Conservation (phyloP, 331 rosid species). For the Quercus lobata region DNA sequence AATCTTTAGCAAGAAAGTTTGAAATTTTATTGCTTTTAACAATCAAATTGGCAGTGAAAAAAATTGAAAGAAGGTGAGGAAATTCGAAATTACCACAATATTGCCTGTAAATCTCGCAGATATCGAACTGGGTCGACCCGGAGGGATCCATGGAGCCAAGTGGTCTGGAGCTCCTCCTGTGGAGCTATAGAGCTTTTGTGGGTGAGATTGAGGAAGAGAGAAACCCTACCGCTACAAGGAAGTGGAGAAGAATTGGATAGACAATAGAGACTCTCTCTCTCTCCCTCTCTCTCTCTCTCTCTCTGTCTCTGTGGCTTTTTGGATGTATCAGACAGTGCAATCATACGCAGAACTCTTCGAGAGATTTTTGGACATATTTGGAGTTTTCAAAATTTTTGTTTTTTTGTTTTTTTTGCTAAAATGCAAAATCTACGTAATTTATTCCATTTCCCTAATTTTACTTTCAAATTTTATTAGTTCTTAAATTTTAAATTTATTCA, state of each 20-base stretch:
- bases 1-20: neutral
- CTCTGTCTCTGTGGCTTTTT: too few relatives aligned
- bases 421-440: too few relatives aligned
- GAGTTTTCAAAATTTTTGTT: too few relatives aligned
- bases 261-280: neutral
- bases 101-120: constrained; percentile 63
- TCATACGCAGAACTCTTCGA: too few relatives aligned
- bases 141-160: constrained; percentile 49
- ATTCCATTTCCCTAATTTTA: too few relatives aligned
- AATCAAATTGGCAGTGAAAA: neutral
- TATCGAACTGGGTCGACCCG: constrained; percentile 41
- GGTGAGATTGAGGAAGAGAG: neutral
- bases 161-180: constrained; percentile 18
- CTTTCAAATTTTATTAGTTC: too few relatives aligned
- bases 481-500: too few relatives aligned
- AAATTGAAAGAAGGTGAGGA: neutral
- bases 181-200: constrained; percentile 20
- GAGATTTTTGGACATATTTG: too few relatives aligned
- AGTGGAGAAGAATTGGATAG: neutral
- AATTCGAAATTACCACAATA: constrained; percentile 48
- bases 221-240: neutral
- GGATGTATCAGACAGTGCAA: too few relatives aligned
- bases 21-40: neutral
- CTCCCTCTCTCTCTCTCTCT: neutral
- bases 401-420: too few relatives aligned